A percentile compares a stretch with the other conserved stretches of the same genome.
phyloP scores from a whole-genome alignment of 192 early-diverging fungal species.

The Blastocladiella britannica region DNA sequence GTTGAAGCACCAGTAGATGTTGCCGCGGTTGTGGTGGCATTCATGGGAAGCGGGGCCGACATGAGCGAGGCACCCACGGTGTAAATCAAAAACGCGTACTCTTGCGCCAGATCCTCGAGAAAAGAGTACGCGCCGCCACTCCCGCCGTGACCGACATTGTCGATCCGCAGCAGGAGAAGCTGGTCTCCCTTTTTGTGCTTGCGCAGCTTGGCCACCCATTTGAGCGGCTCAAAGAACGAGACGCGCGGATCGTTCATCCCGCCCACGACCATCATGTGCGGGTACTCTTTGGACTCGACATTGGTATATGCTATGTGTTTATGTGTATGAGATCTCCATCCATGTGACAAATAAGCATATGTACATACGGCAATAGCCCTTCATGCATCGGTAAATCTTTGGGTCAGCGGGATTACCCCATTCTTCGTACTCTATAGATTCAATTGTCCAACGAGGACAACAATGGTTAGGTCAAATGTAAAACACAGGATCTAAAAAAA shows the following conservation, averaged over 20 bases:
- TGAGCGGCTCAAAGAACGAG: conserved; percentile 61
- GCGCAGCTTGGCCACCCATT: conserved; percentile 62
- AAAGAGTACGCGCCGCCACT: conserved; percentile 13
- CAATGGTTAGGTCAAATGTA: no score
- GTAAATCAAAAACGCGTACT: conserved; percentile 11
- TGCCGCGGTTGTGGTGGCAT: no score
- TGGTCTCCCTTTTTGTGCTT: conserved; percentile 3
- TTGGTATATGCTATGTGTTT: no score
- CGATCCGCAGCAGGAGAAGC: conserved; percentile 12
- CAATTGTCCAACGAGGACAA: no score
- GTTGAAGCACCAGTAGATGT: no score
- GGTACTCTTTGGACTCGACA: conserved; percentile 6
- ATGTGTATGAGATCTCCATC: no score
- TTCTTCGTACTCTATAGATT: conserved; percentile 52
- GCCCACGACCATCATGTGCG: conserved; percentile 49
- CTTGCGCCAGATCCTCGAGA: conserved; percentile 12
- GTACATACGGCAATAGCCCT: conserved; percentile 44
- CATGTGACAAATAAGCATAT: no score
- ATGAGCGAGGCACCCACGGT: not conserved
- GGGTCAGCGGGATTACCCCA: conserved; percentile 50
- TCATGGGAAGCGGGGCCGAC: not conserved
- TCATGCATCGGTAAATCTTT: conserved; percentile 30
- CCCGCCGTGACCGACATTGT: conserved; percentile 14
- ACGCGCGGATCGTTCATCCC: conserved; percentile 68
- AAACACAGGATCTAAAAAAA: no score